A percentile compares a stretch with the other conserved stretches of the same genome.
Conservation (phyloP, 1,284 basidiomycete species). For the Phylloporus gajari region DNA sequence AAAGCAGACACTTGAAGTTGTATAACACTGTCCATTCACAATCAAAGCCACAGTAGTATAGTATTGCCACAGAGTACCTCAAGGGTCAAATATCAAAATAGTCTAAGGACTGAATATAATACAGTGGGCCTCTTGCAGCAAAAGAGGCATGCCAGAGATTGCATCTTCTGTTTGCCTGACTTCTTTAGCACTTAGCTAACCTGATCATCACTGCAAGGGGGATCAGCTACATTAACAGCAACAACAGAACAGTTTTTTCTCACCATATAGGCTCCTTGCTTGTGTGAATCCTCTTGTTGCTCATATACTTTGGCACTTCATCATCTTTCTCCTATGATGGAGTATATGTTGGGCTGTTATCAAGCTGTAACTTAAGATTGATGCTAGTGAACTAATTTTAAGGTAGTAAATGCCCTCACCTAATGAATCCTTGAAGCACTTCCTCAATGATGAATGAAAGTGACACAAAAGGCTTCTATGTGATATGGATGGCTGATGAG, state of each 20-base stretch:
- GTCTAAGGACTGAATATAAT: conserved; percentile 37
- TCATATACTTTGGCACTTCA: conserved; percentile 33
- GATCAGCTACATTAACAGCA: conserved; percentile 47
- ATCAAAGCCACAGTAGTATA: no score
- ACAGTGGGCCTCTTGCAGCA: conserved; percentile 53
- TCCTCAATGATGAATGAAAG: conserved; percentile 43
- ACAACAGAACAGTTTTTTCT: conserved; percentile 36
- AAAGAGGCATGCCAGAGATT: conserved; percentile 52
- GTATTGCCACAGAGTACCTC: conserved; percentile 20
- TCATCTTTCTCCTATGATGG: conserved; percentile 42
- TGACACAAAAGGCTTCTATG: conserved; percentile 29
- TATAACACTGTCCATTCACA: conserved; percentile 29
- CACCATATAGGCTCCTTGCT: conserved; percentile 44
- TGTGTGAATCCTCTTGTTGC: conserved; percentile 44
- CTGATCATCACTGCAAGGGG: conserved; percentile 50
- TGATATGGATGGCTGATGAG: conserved; percentile 28
- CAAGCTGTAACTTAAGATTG: conserved; percentile 42
- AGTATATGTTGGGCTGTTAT: conserved; percentile 38
- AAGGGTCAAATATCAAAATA: conserved; percentile 40
- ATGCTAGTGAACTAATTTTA: conserved; percentile 46
- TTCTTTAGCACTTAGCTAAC: conserved; percentile 48
- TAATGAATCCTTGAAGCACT: conserved; percentile 46
- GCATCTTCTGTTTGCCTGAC: conserved; percentile 51
- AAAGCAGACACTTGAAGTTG: conserved; percentile 20
- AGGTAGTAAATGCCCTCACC: conserved; percentile 43